Percentiles rank a stretch among this genome's conserved stretches.
phyloP scores from a whole-genome alignment of 208 protist genomes.

The Trichomonas vaginalis region DNA sequence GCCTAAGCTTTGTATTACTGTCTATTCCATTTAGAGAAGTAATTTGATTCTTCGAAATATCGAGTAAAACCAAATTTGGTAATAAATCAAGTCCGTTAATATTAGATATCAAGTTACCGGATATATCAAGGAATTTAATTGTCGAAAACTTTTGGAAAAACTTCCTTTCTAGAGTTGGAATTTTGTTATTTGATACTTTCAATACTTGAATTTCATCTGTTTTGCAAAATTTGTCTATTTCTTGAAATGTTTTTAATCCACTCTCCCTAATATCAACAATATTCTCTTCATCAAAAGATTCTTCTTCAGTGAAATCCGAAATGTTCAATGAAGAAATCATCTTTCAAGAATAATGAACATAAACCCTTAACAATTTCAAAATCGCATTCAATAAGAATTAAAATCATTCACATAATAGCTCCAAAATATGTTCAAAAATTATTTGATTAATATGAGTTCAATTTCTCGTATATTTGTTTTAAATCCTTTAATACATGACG shows the following conservation, averaged over 20 bases:
- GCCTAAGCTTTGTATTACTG: not conserved
- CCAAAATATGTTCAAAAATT: too few relatives aligned
- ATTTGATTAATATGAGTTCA: too few relatives aligned
- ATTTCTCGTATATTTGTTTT: too few relatives aligned
- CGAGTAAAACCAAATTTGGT: not conserved
- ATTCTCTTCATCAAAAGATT: not conserved
- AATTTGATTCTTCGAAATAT: not conserved
- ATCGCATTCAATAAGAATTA: too few relatives aligned
- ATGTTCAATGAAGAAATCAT: not conserved
- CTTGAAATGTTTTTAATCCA: not conserved
- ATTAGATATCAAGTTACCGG: not conserved
- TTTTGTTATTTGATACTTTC: not conserved
- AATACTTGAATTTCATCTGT: not conserved
- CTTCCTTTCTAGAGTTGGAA: not conserved
- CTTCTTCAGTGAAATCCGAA: not conserved
- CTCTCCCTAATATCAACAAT: not conserved
- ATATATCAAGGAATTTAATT: not conserved
- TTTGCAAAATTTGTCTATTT: not conserved
- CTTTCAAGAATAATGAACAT: too few relatives aligned
- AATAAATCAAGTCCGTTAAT: not conserved
- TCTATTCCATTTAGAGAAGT: not conserved
- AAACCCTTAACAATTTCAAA: too few relatives aligned
- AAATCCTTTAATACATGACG: too few relatives aligned
- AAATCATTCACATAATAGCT: too few relatives aligned
- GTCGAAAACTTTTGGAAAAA: not conserved